A percentile compares a stretch with the other conserved stretches of the same genome.
These are phyloP conservation scores for Penicillium janthinellum DNA, from an alignment of 2,329 filamentous ascomycete genomes.

Conservation along the genomic window DNA sequence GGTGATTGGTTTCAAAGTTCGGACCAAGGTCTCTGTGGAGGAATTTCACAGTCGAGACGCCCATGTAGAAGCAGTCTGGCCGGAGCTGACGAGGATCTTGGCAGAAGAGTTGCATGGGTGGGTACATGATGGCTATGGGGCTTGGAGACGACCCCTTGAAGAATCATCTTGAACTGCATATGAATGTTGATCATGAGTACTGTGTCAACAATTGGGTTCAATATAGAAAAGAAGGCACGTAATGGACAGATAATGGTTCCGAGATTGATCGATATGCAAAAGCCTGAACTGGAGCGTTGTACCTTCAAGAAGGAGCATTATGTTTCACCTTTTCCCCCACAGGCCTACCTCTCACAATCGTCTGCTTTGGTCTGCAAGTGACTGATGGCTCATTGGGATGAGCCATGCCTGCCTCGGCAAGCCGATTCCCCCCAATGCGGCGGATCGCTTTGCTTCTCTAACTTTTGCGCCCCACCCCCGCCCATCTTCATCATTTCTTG, in stretches of 20 bases:
- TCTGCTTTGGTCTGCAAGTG: too few relatives aligned
- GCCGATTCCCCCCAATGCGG: constrained; percentile 2
- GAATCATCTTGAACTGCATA: not conserved
- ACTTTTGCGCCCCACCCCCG: constrained; percentile 1
- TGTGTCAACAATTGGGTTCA: not conserved
- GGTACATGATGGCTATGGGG: constrained; percentile 34
- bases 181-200: not conserved
- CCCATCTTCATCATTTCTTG: not conserved
- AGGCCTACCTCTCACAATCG: too few relatives aligned
- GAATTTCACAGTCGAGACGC: constrained; percentile 37
- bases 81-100: constrained; percentile 31
- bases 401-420: not conserved
- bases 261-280: too few relatives aligned
- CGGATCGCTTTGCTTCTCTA: not conserved
- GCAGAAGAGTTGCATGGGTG: constrained; percentile 27
- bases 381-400: too few relatives aligned
- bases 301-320: too few relatives aligned
- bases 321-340: too few relatives aligned
- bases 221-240: not conserved
- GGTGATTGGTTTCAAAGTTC: constrained; percentile 45
- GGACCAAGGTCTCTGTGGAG: constrained; percentile 25
- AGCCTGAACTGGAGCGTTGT: too few relatives aligned
- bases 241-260: too few relatives aligned
- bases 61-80: constrained; percentile 32
- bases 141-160: constrained; percentile 28